phyloP scores from a whole-genome alignment of 2,329 filamentous ascomycete genomes.

The Xylaria sp. region DNA sequence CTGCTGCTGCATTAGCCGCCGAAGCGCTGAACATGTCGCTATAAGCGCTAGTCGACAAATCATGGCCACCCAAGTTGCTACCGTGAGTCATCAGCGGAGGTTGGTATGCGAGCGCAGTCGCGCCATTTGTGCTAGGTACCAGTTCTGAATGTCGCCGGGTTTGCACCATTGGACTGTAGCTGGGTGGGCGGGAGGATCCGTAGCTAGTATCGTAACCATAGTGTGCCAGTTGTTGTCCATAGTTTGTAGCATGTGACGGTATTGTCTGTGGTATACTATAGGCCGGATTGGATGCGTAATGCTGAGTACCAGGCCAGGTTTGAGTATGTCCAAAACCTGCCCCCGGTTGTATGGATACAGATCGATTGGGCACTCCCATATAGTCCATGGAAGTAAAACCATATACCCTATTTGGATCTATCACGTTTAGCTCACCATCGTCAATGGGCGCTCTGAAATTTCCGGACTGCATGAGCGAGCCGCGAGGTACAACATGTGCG shows the following conservation, averaged over 20 bases:
- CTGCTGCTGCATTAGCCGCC: constrained; percentile 21
- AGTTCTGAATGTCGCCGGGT: constrained; percentile 34
- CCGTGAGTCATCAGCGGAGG: constrained; percentile 32
- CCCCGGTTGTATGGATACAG: constrained; percentile 41
- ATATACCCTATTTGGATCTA: background rate
- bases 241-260: constrained; percentile 23
- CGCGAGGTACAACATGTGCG: constrained; percentile 63
- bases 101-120: constrained; percentile 35
- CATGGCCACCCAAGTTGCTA: constrained; percentile 26
- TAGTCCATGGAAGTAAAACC: background rate
- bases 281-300: constrained; percentile 9
- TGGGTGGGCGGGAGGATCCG: constrained; percentile 20
- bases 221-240: constrained; percentile 20
- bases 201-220: constrained; percentile 25
- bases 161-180: constrained; percentile 5
- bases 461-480: constrained; percentile 68
- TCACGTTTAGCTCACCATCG: constrained; percentile 52
- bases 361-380: constrained; percentile 33
- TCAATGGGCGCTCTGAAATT: constrained; percentile 76
- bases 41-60: constrained; percentile 32
- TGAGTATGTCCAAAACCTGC: constrained; percentile 19
- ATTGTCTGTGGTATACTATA: constrained; percentile 33
- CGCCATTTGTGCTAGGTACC: constrained; percentile 33
- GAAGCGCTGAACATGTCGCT: constrained; percentile 35
- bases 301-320: constrained; percentile 17